These are phyloP conservation scores for Chenopodium album DNA, from an alignment of 148 eudicot species.

Conservation along the genomic window DNA sequence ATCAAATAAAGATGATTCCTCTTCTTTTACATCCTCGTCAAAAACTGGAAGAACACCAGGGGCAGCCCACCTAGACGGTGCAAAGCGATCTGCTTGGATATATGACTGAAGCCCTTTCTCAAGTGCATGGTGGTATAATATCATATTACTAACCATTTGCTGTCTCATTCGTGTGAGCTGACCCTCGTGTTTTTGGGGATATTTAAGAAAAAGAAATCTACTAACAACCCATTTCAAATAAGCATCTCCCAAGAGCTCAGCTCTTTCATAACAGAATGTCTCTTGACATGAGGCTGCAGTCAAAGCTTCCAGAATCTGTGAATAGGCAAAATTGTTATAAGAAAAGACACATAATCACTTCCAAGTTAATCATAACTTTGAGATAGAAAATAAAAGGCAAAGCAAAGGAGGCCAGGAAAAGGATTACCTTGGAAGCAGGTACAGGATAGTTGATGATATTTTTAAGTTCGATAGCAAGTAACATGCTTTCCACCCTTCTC, in stretches of 20 bases:
- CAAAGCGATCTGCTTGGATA: conserved; percentile 97
- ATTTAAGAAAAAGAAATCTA: conserved; percentile 80
- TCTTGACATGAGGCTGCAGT: conserved; percentile 99
- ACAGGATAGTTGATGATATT: conserved; percentile 65
- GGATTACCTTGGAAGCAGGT: conserved; percentile 73
- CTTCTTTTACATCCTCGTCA: conserved; percentile 87
- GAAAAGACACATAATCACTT: background rate
- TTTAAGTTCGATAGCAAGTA: conserved; percentile 93
- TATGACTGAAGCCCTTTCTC: conserved; percentile 82
- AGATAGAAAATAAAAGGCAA: background rate
- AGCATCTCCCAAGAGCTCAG: conserved; percentile 98
- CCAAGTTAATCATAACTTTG: background rate
- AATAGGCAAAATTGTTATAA: conserved; percentile 25
- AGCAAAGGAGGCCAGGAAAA: conserved; percentile 1
- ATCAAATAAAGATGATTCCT: conserved; percentile 60
- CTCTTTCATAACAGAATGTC: conserved; percentile 98
- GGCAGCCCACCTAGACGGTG: conserved; percentile 99
- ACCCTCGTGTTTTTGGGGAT: conserved; percentile 98
- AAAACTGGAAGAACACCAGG: conserved; percentile 97
- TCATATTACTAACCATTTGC: conserved; percentile 96
- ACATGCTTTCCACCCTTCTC: conserved; percentile 97
- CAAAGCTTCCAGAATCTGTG: conserved; percentile 93
- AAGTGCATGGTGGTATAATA: conserved; percentile 80
- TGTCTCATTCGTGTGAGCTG: conserved; percentile 98
- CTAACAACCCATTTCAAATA: conserved; percentile 98